Evolutionary conservation across 1,284 basidiomycete genomes (phyloP).

Genomic region (Puccinia novopanici): DNA sequence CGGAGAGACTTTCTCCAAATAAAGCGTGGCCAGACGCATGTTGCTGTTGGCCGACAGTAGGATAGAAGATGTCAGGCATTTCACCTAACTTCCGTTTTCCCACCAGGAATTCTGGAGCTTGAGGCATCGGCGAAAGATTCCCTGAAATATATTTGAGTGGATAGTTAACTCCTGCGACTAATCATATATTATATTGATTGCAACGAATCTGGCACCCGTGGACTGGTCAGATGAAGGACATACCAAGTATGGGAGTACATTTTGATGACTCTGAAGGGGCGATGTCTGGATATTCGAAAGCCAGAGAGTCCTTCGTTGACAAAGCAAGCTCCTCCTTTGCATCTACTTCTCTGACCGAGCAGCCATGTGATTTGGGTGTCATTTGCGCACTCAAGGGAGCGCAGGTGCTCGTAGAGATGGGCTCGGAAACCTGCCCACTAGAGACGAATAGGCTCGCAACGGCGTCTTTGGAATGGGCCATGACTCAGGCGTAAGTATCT

Average conservation of each 20-base stretch:
- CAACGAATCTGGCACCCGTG: background rate
- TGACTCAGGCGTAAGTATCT: background rate
- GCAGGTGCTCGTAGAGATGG: background rate
- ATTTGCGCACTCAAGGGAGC: background rate
- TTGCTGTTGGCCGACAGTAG: background rate
- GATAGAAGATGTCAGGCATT: background rate
- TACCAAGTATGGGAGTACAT: background rate
- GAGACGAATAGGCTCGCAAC: background rate
- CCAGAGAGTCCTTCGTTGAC: too few species aligned
- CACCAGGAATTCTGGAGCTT: background rate
- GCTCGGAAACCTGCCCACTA: background rate
- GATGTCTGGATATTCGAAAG: slow-evolving; percentile 5
- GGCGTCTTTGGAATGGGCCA: background rate
- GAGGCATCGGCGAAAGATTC: background rate
- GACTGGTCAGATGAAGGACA: background rate
- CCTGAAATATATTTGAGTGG: background rate
- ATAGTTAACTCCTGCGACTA: background rate
- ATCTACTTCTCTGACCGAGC: background rate
- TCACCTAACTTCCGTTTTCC: background rate
- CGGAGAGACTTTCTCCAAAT: background rate
- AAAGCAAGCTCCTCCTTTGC: background rate
- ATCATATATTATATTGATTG: background rate
- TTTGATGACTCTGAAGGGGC: background rate
- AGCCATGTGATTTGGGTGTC: background rate
- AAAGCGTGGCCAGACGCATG: background rate